Conservation (phyloP, 2,329 filamentous ascomycete species). For the Colletotrichum sp. region DNA sequence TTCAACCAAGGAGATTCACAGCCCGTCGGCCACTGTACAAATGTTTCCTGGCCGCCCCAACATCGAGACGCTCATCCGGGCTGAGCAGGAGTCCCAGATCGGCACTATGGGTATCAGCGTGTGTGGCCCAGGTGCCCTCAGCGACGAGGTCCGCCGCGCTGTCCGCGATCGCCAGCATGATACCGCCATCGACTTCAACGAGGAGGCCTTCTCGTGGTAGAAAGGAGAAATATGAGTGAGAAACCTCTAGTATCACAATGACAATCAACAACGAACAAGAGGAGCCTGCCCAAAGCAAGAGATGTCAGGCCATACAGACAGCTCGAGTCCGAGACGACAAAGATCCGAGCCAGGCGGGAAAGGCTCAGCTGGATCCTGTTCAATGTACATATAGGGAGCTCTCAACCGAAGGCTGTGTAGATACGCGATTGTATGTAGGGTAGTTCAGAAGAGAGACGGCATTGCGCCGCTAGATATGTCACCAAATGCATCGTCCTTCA, state of each 20-base stretch:
- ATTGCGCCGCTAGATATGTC: not conserved
- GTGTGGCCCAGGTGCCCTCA: constrained; percentile 75
- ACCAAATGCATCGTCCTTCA: not conserved
- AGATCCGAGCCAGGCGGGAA: not conserved
- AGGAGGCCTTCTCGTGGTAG: constrained; percentile 76
- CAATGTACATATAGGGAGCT: not conserved
- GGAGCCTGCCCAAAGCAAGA: not conserved
- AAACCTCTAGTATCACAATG: not conserved
- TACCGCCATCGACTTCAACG: constrained; percentile 77
- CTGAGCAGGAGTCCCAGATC: constrained; percentile 76
- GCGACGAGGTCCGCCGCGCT: constrained; percentile 75
- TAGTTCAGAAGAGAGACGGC: not conserved
- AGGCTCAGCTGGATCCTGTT: not conserved
- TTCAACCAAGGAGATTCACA: constrained; percentile 82
- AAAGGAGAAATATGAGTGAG: not conserved
- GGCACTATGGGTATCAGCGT: constrained; percentile 77
- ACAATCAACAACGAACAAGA: not conserved
- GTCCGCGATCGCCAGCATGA: constrained; percentile 68
- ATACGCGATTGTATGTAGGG: not conserved
- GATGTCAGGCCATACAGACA: not conserved
- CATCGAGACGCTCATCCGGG: constrained; percentile 72
- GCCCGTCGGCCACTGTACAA: constrained; percentile 77
- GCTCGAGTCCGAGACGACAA: not conserved
- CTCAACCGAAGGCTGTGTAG: not conserved
- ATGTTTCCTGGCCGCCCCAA: constrained; percentile 85